Percentiles rank a stretch among this genome's conserved stretches.
Conservation (phyloP, 495 filamentous ascomycete species). For the Letharia lupina region DNA sequence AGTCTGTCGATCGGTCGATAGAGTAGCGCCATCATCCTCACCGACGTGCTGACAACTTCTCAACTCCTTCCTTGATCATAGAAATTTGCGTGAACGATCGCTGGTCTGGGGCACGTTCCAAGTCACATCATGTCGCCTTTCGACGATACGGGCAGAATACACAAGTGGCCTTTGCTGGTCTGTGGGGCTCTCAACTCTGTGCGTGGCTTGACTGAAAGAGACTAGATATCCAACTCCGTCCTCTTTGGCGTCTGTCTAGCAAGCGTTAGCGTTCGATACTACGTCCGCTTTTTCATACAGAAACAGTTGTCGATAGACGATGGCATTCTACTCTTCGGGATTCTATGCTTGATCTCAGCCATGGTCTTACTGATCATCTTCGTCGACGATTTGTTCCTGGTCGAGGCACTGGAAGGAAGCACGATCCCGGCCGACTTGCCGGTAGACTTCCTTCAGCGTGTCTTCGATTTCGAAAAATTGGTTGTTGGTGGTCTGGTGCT, state of each 20-base stretch:
- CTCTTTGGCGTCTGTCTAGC: slow-evolving; percentile 16
- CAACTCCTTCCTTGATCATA: neutral
- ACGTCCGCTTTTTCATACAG: slow-evolving; percentile 22
- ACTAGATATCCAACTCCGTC: slow-evolving; percentile 12
- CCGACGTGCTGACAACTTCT: neutral
- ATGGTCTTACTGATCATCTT: slow-evolving; percentile 17
- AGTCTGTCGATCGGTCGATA: neutral
- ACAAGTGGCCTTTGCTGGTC: slow-evolving; percentile 1
- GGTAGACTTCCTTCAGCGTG: slow-evolving; percentile 7
- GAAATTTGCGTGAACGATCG: neutral
- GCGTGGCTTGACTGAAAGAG: neutral
- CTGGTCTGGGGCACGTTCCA: neutral
- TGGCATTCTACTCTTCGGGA: slow-evolving; percentile 21
- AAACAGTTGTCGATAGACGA: slow-evolving; percentile 22
- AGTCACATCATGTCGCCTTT: slow-evolving; percentile 1
- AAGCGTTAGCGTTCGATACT: slow-evolving; percentile 15
- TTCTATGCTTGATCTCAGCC: slow-evolving; percentile 18
- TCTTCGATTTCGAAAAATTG: slow-evolving; percentile 16
- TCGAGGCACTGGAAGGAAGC: slow-evolving; percentile 4
- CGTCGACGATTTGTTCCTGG: slow-evolving; percentile 21
- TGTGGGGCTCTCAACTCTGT: neutral
- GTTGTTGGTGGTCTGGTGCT: slow-evolving; percentile 9
- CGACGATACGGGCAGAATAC: neutral
- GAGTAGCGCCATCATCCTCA: neutral
- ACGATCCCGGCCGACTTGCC: neutral